Conservation (phyloP, 331 rosid species). For the Acacia concinna region DNA sequence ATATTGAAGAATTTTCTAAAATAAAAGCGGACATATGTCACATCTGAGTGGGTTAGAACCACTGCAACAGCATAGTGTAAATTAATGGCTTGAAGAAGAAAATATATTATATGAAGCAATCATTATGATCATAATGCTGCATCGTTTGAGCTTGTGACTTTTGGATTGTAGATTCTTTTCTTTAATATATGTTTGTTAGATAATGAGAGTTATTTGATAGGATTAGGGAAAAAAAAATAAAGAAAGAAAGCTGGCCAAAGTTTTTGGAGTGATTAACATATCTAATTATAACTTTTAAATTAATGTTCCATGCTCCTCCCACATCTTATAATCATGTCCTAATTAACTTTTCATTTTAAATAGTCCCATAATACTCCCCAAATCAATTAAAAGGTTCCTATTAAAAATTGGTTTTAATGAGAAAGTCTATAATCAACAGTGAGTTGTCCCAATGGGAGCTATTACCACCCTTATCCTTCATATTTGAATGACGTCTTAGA, state of each 20-base stretch:
- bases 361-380: neutral
- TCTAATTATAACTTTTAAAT: neutral
- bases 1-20: constrained; percentile 31
- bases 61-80: constrained; percentile 12
- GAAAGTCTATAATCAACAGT: too few relatives aligned
- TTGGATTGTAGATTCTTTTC: constrained; percentile 29
- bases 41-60: constrained; percentile 51
- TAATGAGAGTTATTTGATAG: neutral
- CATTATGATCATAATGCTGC: constrained; percentile 40
- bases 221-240: neutral
- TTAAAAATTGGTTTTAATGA: too few relatives aligned
- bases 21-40: constrained; percentile 39
- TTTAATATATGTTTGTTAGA: neutral
- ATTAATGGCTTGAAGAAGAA: constrained; percentile 25
- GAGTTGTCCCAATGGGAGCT: too few relatives aligned
- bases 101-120: constrained; percentile 26
- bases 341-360: neutral
- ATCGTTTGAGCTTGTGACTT: constrained; percentile 45
- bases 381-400: too few relatives aligned
- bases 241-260: neutral
- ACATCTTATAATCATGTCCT: neutral
- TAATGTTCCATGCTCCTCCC: neutral
- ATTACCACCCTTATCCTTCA: too few relatives aligned
- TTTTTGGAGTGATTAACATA: constrained; percentile 17
- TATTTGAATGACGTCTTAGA: too few relatives aligned